phyloP scores from a whole-genome alignment of 2,329 filamentous ascomycete genomes.

The Aspergillus clavatus region DNA sequence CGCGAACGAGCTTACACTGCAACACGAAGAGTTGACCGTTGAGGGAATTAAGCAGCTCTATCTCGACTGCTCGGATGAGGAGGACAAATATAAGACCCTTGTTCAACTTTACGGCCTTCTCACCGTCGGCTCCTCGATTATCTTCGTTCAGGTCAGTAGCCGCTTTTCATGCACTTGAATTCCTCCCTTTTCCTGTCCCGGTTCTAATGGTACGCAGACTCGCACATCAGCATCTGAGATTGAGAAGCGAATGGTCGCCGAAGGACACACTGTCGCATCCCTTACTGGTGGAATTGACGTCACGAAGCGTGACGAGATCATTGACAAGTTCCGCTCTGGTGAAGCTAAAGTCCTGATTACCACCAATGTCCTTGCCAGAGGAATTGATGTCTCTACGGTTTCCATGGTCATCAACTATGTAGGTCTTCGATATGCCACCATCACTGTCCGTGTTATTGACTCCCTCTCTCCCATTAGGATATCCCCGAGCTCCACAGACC shows the following conservation, averaged over 20 bases:
- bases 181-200: background rate
- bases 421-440: conserved; percentile 20
- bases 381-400: conserved; percentile 86
- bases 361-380: conserved; percentile 92
- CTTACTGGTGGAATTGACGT: conserved; percentile 87
- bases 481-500: conserved; percentile 63
- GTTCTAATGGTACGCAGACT: conserved; percentile 52
- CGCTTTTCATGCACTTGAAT: background rate
- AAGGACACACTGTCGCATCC: conserved; percentile 88
- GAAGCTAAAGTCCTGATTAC: conserved; percentile 94
- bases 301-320: conserved; percentile 71
- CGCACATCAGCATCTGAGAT: conserved; percentile 82
- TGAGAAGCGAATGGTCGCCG: conserved; percentile 74
- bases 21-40: conserved; percentile 88
- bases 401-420: conserved; percentile 98
- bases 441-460: conserved; percentile 1
- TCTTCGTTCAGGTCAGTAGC: conserved; percentile 77
- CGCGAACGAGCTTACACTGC: conserved; percentile 80
- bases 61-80: conserved; percentile 79
- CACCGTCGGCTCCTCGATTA: conserved; percentile 95
- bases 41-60: conserved; percentile 98
- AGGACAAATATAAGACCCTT: conserved; percentile 80
- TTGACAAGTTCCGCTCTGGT: conserved; percentile 80
- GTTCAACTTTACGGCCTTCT: conserved; percentile 93
- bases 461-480: conserved; percentile 42